These are phyloP conservation scores for Sonneratia caseolaris DNA, from an alignment of 345 rosid species.

Conservation along the genomic window DNA sequence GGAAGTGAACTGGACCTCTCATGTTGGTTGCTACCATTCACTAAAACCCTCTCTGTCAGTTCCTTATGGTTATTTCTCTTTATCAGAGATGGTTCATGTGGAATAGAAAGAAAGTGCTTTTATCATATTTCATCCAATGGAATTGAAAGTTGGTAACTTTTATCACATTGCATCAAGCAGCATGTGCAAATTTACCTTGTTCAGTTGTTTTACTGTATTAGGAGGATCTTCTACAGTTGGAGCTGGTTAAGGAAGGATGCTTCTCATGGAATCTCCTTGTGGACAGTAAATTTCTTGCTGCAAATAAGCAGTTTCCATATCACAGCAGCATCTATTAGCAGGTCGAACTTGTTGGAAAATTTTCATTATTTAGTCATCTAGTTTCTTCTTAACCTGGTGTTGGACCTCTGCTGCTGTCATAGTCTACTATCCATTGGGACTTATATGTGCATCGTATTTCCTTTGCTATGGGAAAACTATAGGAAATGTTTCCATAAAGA, in stretches of 20 bases:
- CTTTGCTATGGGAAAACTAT: not conserved
- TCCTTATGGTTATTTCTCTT: not conserved
- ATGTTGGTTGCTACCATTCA: no score
- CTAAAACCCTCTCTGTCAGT: no score
- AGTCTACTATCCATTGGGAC: not conserved
- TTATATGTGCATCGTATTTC: not conserved
- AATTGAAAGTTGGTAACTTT: no score
- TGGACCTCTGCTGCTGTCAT: not conserved
- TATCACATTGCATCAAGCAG: not conserved
- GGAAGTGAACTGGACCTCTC: not conserved
- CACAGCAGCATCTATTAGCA: not conserved
- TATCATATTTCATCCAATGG: not conserved
- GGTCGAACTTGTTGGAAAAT: not conserved
- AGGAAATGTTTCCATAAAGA: not conserved
- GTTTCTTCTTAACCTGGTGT: not conserved
- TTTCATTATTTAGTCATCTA: not conserved
- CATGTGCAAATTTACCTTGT: not conserved
- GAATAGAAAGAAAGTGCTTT: not conserved
- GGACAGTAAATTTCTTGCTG: not conserved
- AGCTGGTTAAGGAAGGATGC: conserved; percentile 29
- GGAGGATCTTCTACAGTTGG: conserved; percentile 40
- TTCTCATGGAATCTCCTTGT: not conserved
- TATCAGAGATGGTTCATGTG: not conserved
- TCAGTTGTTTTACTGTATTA: conserved; percentile 9
- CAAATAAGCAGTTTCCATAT: not conserved